Evolutionary conservation across 164 flowering plant genomes (phyloP).

Genomic region (Echeveria elegans): DNA sequence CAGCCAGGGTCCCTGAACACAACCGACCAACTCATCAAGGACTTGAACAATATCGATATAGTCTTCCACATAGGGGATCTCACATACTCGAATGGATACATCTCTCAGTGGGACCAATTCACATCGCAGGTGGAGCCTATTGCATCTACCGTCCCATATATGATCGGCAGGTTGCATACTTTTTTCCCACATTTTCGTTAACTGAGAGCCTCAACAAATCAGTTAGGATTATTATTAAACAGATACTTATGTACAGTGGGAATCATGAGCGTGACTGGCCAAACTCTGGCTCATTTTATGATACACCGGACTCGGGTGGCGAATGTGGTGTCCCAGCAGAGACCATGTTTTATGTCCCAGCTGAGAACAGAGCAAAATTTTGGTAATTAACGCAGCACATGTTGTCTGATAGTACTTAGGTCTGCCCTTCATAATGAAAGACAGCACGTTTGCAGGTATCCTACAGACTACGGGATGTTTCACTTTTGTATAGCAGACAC

Average conservation of each 20-base stretch:
- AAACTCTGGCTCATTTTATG: conserved; percentile 68
- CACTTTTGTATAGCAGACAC: conserved; percentile 76
- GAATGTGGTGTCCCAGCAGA: conserved; percentile 85
- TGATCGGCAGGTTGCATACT: conserved; percentile 62
- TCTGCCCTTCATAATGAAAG: background rate
- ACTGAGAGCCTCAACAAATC: background rate
- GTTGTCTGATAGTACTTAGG: background rate
- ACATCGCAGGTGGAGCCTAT: conserved; percentile 78
- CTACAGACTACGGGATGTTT: conserved; percentile 83
- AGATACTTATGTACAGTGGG: conserved; percentile 41
- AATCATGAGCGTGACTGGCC: conserved; percentile 96
- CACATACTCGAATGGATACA: conserved; percentile 67
- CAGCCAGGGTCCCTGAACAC: conserved; percentile 85
- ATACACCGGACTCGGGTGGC: conserved; percentile 60
- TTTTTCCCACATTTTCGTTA: background rate
- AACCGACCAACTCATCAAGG: conserved; percentile 64
- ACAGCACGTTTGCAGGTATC: conserved; percentile 41
- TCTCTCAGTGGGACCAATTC: conserved; percentile 96
- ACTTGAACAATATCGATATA: conserved; percentile 58
- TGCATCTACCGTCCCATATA: conserved; percentile 72
- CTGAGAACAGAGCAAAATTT: conserved; percentile 76
- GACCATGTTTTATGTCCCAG: conserved; percentile 80
- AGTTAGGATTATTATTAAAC: background rate
- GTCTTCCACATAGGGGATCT: conserved; percentile 86
- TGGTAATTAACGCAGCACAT: conserved; percentile 37